Conservation (phyloP, 1,139 yeast genomes). For the Saccharomycopsis hybrid region DNA sequence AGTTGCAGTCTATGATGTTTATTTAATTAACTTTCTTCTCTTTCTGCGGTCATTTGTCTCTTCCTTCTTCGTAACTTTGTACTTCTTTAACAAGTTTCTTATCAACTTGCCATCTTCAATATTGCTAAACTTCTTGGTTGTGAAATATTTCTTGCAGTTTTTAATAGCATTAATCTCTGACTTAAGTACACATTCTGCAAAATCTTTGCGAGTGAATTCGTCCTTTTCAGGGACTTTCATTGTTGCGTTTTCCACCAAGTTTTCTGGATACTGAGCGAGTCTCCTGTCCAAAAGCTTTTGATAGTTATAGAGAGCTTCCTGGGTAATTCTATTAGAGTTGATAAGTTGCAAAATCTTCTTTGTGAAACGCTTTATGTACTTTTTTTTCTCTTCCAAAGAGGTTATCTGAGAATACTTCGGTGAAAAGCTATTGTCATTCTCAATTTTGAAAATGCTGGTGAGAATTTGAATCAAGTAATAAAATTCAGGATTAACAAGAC, state of each 20-base stretch:
- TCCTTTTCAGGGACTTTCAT: constrained; percentile 8
- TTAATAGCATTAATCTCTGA: constrained; percentile 47
- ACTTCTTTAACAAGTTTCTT: constrained; percentile 44
- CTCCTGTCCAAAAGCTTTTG: constrained; percentile 32
- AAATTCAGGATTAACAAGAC: constrained; percentile 53
- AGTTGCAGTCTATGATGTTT: too few species aligned
- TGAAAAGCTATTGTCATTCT: constrained; percentile 26
- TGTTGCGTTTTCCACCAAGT: neutral
- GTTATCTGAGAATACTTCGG: neutral
- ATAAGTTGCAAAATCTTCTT: constrained; percentile 43
- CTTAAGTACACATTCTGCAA: constrained; percentile 50
- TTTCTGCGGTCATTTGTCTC: neutral
- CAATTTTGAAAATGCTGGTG: constrained; percentile 37
- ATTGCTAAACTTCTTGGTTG: constrained; percentile 30
- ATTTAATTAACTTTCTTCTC: constrained; percentile 8
- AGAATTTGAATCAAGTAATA: constrained; percentile 47
- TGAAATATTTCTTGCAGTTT: constrained; percentile 35
- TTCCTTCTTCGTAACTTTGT: constrained; percentile 1
- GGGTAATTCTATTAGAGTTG: constrained; percentile 38
- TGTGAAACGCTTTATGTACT: constrained; percentile 38
- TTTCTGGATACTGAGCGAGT: constrained; percentile 38
- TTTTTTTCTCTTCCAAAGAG: constrained; percentile 20
- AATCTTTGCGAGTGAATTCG: constrained; percentile 27
- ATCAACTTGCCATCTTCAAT: constrained; percentile 55
- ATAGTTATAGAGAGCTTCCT: constrained; percentile 31